phyloP scores from a whole-genome alignment of 2,329 filamentous ascomycete genomes.

The Venturia aucupariae region DNA sequence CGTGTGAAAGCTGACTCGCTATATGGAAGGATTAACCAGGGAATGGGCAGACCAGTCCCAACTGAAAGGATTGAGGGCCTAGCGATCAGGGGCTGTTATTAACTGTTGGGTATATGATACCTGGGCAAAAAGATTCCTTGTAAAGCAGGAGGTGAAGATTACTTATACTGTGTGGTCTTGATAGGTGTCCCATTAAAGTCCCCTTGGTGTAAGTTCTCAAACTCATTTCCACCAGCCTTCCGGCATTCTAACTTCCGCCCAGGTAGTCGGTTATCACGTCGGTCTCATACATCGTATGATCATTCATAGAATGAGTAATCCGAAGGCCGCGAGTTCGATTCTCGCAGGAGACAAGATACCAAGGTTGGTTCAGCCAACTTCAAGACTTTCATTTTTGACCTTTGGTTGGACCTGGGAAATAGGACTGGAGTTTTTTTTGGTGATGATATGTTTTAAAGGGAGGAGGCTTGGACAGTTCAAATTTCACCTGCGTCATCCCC shows the following conservation, averaged over 20 bases:
- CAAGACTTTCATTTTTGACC: background rate
- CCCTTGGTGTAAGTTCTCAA: background rate
- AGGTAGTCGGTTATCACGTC: slow-evolving; percentile 10
- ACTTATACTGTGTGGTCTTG: background rate
- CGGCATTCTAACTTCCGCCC: background rate
- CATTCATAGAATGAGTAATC: background rate
- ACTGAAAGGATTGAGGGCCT: background rate
- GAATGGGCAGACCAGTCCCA: background rate
- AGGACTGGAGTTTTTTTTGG: background rate
- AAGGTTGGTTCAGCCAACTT: background rate
- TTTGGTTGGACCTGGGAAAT: background rate
- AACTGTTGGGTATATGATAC: too few relatives aligned
- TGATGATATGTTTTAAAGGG: background rate
- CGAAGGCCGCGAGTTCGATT: slow-evolving; percentile 9
- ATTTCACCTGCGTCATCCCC: background rate
- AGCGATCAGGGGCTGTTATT: too few relatives aligned
- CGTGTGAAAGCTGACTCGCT: background rate
- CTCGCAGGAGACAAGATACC: slow-evolving; percentile 2
- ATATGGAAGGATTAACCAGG: background rate
- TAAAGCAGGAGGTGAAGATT: background rate
- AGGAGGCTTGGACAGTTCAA: background rate
- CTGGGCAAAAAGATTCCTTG: too few relatives aligned
- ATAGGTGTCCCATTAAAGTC: background rate
- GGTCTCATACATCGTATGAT: slow-evolving; percentile 5
- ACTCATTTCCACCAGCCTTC: background rate